A percentile compares a stretch with the other conserved stretches of the same genome.
Evolutionary conservation across 768 basidiomycete species (phyloP).

Genomic region (Lactifluus rugatus): DNA sequence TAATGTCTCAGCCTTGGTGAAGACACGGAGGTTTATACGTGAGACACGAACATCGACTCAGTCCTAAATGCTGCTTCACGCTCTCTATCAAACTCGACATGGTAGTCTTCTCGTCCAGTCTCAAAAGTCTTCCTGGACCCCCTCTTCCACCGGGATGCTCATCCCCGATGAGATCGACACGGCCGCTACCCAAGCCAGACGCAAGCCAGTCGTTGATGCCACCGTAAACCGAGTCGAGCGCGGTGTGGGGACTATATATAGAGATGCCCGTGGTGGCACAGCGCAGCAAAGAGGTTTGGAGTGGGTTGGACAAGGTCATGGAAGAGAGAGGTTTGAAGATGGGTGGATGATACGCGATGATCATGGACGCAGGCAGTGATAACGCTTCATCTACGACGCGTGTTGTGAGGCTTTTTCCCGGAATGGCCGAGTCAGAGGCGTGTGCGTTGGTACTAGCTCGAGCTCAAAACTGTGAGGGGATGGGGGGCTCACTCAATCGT

Average conservation of each 20-base stretch:
- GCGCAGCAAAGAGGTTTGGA: slow-evolving; percentile 70
- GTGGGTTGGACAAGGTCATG: slow-evolving; percentile 64
- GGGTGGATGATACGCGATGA: slow-evolving; percentile 79
- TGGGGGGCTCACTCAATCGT: slow-evolving; percentile 34
- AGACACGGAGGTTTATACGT: slow-evolving; percentile 2
- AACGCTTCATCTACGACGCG: slow-evolving; percentile 64
- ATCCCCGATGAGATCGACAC: slow-evolving; percentile 33
- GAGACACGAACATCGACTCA: slow-evolving; percentile 34
- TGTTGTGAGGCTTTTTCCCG: slow-evolving; percentile 52
- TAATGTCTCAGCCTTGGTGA: neutral
- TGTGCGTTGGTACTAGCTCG: too few relatives aligned
- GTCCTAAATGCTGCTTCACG: slow-evolving; percentile 27
- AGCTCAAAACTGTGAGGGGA: neutral
- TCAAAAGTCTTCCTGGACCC: slow-evolving; percentile 20
- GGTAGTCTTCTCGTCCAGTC: slow-evolving; percentile 13
- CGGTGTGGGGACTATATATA: slow-evolving; percentile 81
- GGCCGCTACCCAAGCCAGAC: slow-evolving; percentile 23
- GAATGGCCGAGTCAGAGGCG: slow-evolving; percentile 2
- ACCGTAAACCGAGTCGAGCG: slow-evolving; percentile 72
- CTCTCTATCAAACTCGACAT: slow-evolving; percentile 30
- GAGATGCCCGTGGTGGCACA: slow-evolving; percentile 79
- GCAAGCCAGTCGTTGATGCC: slow-evolving; percentile 92
- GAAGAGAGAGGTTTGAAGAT: slow-evolving; percentile 71
- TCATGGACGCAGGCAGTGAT: slow-evolving; percentile 46
- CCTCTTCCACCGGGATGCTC: slow-evolving; percentile 27